Evolutionary conservation across 208 protist species (phyloP).

Genomic region (Wallacemonas sp.): DNA sequence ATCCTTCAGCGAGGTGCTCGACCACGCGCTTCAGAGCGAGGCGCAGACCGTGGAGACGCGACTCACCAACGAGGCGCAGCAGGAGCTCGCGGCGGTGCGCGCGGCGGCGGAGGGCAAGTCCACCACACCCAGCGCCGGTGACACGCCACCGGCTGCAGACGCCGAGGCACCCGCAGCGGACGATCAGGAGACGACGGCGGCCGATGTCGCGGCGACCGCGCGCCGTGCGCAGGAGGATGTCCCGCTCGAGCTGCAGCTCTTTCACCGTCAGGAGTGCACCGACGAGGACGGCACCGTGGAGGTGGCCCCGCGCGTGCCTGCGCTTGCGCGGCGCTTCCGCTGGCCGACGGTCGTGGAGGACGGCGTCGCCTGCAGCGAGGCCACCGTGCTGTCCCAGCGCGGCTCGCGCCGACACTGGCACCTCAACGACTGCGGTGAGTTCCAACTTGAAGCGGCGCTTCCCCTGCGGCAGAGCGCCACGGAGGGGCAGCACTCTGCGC

Average conservation of each 20-base stretch:
- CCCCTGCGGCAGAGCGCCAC: constrained; percentile 27
- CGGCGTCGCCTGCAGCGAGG: constrained; percentile 78
- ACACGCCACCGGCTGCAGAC: background rate
- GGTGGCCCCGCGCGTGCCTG: constrained; percentile 43
- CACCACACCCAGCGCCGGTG: background rate
- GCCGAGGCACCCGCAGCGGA: background rate
- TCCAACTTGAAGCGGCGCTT: constrained; percentile 82
- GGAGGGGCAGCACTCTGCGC: background rate
- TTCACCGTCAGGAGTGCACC: constrained; percentile 68
- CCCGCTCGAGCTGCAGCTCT: constrained; percentile 84
- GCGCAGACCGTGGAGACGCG: constrained; percentile 14
- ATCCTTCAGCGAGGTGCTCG: constrained; percentile 79
- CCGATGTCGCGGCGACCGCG: constrained; percentile 7
- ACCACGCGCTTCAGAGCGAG: constrained; percentile 32
- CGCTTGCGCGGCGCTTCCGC: constrained; percentile 57
- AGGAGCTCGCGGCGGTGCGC: constrained; percentile 21
- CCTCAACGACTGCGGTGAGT: constrained; percentile 90
- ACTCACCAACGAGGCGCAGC: constrained; percentile 7
- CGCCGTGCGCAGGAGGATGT: constrained; percentile 29
- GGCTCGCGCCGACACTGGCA: constrained; percentile 88
- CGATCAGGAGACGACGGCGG: constrained; percentile 2
- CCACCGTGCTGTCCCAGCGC: constrained; percentile 77
- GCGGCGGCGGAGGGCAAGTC: constrained; percentile 2
- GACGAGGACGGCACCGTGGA: constrained; percentile 6
- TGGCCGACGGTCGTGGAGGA: constrained; percentile 83